These are phyloP conservation scores for Amorphotheca resinae DNA, from an alignment of 495 filamentous ascomycete species.

Conservation along the genomic window DNA sequence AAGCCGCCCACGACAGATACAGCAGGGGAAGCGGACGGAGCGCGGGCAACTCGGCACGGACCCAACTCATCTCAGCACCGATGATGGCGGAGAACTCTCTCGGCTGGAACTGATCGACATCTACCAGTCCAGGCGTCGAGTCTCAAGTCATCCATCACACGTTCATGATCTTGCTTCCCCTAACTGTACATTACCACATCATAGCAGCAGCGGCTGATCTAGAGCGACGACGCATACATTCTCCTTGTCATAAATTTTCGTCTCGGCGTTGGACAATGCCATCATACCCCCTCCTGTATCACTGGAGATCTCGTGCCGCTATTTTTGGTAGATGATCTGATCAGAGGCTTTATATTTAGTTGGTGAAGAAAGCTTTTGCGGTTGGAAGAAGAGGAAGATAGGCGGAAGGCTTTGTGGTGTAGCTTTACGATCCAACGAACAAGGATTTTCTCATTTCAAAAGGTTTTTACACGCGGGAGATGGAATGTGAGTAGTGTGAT, in stretches of 20 bases:
- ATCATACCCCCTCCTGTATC: slow-evolving; percentile 19
- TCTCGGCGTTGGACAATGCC: slow-evolving; percentile 17
- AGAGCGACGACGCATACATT: slow-evolving; percentile 8
- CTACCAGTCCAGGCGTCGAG: slow-evolving; percentile 4
- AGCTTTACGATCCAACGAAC: slow-evolving; percentile 17
- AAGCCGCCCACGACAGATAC: slow-evolving; percentile 35
- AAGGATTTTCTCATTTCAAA: slow-evolving; percentile 10
- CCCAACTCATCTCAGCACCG: slow-evolving; percentile 61
- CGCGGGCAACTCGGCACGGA: slow-evolving; percentile 59
- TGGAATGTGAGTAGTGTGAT: too few species aligned
- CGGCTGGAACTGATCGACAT: slow-evolving; percentile 73
- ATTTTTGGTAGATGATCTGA: slow-evolving; percentile 16
- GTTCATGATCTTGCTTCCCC: slow-evolving; percentile 2
- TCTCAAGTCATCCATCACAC: slow-evolving; percentile 13
- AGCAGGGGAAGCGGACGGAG: slow-evolving; percentile 61
- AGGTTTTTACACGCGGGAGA: background rate
- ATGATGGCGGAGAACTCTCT: slow-evolving; percentile 96
- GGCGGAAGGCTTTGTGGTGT: slow-evolving; percentile 7
- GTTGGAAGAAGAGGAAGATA: slow-evolving; percentile 1
- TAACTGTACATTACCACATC: slow-evolving; percentile 11
- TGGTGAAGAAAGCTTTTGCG: slow-evolving; percentile 3
- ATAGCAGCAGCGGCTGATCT: slow-evolving; percentile 4
- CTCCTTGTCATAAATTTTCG: slow-evolving; percentile 17
- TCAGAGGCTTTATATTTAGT: slow-evolving; percentile 17
- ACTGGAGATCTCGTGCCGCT: slow-evolving; percentile 5